Percentiles rank a stretch among this genome's conserved stretches.
These are phyloP conservation scores for Athelia psychrophila DNA, from an alignment of 1,284 basidiomycete genomes.

Conservation along the genomic window DNA sequence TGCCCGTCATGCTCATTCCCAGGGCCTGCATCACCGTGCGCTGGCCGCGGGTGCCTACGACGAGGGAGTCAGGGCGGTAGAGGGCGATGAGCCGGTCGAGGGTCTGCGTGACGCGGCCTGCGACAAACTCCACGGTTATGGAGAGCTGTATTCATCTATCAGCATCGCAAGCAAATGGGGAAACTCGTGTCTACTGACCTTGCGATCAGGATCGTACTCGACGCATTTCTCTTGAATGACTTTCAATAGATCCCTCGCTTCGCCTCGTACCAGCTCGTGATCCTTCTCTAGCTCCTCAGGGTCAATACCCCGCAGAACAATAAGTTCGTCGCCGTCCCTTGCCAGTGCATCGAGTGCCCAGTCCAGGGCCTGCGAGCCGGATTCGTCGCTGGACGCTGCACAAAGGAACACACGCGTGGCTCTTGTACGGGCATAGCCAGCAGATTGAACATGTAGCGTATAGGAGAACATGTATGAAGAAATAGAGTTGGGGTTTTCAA, in stretches of 20 bases:
- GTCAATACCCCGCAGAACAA: constrained; percentile 91
- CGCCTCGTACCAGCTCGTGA: constrained; percentile 84
- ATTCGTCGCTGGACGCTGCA: constrained; percentile 87
- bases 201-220: constrained; percentile 77
- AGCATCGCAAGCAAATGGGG: too few relatives aligned
- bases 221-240: constrained; percentile 80
- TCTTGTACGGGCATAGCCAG: constrained; percentile 76
- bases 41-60: constrained; percentile 88
- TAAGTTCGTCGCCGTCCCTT: constrained; percentile 93
- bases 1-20: constrained; percentile 53
- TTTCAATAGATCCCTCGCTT: constrained; percentile 84
- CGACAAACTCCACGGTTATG: constrained; percentile 92
- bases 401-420: constrained; percentile 91
- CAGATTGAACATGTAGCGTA: constrained; percentile 79
- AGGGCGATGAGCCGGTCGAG: constrained; percentile 92
- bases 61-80: constrained; percentile 92
- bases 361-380: constrained; percentile 80
- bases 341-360: constrained; percentile 87
- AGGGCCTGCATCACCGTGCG: constrained; percentile 55
- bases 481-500: constrained; percentile 41
- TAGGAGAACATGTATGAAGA: constrained; percentile 49
- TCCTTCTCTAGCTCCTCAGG: constrained; percentile 78
- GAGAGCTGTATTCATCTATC: constrained; percentile 76
- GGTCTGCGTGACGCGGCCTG: constrained; percentile 85
- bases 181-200: constrained; percentile 37